phyloP scores from a whole-genome alignment of 2,329 filamentous ascomycete species.

The Sclerotinia trifoliorum region DNA sequence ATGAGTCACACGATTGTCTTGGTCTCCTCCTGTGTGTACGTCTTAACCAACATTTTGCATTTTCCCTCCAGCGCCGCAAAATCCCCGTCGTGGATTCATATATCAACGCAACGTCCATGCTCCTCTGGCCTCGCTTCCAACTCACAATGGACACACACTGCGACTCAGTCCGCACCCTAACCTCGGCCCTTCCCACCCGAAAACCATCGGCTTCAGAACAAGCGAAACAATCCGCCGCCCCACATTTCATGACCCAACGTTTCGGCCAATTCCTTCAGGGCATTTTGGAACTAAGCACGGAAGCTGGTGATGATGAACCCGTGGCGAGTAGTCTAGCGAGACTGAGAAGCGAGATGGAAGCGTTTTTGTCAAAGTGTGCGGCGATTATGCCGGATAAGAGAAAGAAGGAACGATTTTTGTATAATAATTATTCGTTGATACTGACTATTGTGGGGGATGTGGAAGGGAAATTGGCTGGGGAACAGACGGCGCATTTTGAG shows the following conservation, averaged over 20 bases:
- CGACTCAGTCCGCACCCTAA: conserved; percentile 73
- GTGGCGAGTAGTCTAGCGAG: conserved; percentile 77
- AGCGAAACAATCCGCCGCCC: conserved; percentile 70
- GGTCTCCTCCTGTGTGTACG: conserved; percentile 89
- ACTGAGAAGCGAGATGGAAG: conserved; percentile 77
- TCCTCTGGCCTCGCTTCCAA: conserved; percentile 94
- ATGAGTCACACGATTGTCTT: conserved; percentile 77
- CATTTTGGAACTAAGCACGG: conserved; percentile 77
- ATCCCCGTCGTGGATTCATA: conserved; percentile 87
- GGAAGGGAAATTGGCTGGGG: conserved; percentile 68
- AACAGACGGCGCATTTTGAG: conserved; percentile 76
- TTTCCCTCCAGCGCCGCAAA: conserved; percentile 87
- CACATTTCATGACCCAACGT: conserved; percentile 89
- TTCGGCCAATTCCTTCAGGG: conserved; percentile 91
- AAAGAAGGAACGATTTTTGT: conserved; percentile 83
- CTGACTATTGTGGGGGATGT: conserved; percentile 84
- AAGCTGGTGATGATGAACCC: conserved; percentile 91
- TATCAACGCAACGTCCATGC: conserved; percentile 92
- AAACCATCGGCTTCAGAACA: conserved; percentile 50
- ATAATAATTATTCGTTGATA: conserved; percentile 95
- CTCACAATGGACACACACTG: conserved; percentile 90
- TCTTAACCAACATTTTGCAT: conserved; percentile 89
- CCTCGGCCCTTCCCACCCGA: conserved; percentile 49
- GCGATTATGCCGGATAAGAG: conserved; percentile 73
- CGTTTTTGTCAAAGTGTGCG: conserved; percentile 75